Evolutionary conservation across 345 rosid species (phyloP).

Genomic region (Linum tenue): DNA sequence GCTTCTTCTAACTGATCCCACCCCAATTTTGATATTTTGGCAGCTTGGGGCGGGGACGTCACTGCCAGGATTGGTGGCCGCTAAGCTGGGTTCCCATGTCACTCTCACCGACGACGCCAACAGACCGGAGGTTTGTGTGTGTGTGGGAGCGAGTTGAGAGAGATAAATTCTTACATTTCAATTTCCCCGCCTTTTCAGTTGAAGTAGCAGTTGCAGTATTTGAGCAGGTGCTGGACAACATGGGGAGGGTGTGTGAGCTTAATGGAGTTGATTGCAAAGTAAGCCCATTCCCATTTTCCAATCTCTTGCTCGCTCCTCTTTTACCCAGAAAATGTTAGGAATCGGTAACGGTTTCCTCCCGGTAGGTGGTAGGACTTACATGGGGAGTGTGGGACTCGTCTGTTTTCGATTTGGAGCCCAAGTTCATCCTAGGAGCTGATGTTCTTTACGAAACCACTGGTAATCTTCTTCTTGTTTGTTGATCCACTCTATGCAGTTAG

Average conservation of each 20-base stretch:
- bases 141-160: too few species aligned
- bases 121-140: constrained; percentile 42
- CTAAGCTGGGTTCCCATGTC: constrained; percentile 65
- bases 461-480: constrained; percentile 18
- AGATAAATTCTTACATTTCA: too few species aligned
- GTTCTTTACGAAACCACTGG: constrained; percentile 74
- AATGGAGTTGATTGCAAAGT: constrained; percentile 59
- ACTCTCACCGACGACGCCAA: constrained; percentile 59
- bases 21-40: constrained; percentile 7
- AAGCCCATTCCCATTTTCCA: constrained; percentile 6
- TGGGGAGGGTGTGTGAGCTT: constrained; percentile 48
- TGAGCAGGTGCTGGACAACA: constrained; percentile 73
- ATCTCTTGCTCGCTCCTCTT: background rate
- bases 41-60: constrained; percentile 84
- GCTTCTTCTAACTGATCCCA: background rate
- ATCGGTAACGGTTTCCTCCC: background rate
- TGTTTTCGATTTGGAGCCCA: constrained; percentile 46
- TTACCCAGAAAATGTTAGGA: background rate
- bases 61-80: constrained; percentile 71
- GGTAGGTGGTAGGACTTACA: constrained; percentile 58
- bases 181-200: background rate
- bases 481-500: background rate
- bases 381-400: constrained; percentile 85
- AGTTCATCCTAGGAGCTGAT: constrained; percentile 80
- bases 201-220: constrained; percentile 5